These are phyloP conservation scores for Venturia nashicola DNA, from an alignment of 2,329 filamentous ascomycete genomes.

Conservation along the genomic window DNA sequence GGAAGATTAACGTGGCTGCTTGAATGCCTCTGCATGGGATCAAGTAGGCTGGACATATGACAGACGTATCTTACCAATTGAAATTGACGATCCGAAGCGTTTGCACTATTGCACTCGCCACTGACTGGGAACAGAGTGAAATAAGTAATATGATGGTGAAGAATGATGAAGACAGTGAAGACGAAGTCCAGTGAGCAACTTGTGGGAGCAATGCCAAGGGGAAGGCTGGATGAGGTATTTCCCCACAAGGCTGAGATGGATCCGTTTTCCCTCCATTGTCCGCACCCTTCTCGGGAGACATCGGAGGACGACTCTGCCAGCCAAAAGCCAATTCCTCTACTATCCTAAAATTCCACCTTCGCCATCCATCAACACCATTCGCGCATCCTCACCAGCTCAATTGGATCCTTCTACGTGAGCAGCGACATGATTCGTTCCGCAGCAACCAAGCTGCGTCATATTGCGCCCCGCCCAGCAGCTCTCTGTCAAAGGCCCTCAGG, in stretches of 20 bases:
- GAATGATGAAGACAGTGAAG: background rate
- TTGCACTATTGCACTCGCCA: no score
- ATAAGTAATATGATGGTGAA: no score
- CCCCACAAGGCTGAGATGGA: background rate
- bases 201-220: background rate
- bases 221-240: background rate
- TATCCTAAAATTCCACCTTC: background rate
- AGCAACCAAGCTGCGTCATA: conserved; percentile 8
- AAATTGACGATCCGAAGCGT: no score
- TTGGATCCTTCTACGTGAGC: background rate
- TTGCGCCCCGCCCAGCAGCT: background rate
- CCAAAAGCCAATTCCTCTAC: background rate
- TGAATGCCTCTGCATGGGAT: background rate
- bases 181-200: background rate
- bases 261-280: background rate
- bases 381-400: background rate
- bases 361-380: background rate
- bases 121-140: no score
- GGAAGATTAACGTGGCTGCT: no score
- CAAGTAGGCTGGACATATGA: background rate
- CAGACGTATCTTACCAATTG: no score
- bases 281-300: background rate
- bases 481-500: background rate
- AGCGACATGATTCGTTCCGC: conserved; percentile 10
- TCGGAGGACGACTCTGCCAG: background rate